These are phyloP conservation scores for Ceratonia siliqua DNA, from an alignment of 306 rosid genomes.

Conservation along the genomic window DNA sequence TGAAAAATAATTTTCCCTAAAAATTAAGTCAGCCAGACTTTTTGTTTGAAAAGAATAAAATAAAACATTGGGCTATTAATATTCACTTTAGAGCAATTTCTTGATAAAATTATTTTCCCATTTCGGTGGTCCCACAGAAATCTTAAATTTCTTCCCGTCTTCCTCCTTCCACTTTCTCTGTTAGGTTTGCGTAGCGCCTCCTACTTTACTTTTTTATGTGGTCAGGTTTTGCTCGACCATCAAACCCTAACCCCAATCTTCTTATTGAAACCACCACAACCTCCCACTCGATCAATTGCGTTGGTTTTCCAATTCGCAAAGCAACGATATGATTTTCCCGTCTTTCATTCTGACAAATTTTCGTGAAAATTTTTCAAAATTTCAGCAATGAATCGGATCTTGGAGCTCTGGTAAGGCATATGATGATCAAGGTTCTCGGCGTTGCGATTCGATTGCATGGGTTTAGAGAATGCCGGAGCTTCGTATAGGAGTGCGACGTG, in stretches of 20 bases:
- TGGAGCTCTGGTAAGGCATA: conserved; percentile 47
- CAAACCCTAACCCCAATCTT: conserved; percentile 52
- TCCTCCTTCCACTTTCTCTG: no score
- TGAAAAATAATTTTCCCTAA: no score
- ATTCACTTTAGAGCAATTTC: no score
- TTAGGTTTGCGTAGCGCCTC: neutral
- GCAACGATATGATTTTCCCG: neutral
- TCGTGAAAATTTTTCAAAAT: neutral
- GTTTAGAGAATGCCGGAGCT: conserved; percentile 88
- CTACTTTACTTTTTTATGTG: neutral
- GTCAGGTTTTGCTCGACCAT: neutral
- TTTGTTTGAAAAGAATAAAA: no score
- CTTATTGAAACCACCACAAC: neutral
- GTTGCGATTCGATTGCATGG: conserved; percentile 67
- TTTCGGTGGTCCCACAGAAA: no score
- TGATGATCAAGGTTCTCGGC: conserved; percentile 55
- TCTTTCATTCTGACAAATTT: neutral
- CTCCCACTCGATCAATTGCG: neutral
- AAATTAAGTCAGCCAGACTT: no score
- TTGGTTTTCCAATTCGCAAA: neutral
- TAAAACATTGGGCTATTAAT: no score
- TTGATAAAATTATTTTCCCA: no score
- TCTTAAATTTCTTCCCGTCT: no score
- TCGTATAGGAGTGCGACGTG: conserved; percentile 78
- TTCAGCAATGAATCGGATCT: conserved; percentile 40